Conservation (phyloP, 805 yeast species). For the Ogataea degrootiae region DNA sequence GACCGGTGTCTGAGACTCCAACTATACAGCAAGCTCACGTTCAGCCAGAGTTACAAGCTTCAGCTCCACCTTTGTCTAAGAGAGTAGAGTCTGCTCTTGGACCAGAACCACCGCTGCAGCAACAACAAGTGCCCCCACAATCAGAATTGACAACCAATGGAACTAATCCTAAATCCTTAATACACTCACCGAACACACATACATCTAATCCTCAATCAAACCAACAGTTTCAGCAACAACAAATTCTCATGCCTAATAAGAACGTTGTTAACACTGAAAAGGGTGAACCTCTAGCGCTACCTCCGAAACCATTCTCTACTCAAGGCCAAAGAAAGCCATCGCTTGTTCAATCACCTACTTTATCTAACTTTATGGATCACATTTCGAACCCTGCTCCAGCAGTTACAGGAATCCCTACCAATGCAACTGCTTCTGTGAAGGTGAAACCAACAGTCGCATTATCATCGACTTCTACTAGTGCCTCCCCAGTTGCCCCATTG, state of each 20-base stretch:
- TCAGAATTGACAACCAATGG: not conserved
- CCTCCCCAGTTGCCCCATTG: not conserved
- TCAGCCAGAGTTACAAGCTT: too few relatives aligned
- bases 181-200: not conserved
- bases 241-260: slow-evolving; percentile 17
- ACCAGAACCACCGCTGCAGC: slow-evolving; percentile 8
- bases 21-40: too few relatives aligned
- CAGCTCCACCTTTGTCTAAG: not conserved
- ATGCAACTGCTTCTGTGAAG: slow-evolving; percentile 4
- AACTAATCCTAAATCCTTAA: not conserved
- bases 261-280: slow-evolving; percentile 17
- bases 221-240: slow-evolving; percentile 4
- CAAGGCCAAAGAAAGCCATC: slow-evolving; percentile 7
- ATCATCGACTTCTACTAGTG: not conserved
- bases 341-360: slow-evolving; percentile 14
- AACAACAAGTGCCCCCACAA: slow-evolving; percentile 8
- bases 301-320: slow-evolving; percentile 19
- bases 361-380: slow-evolving; percentile 18
- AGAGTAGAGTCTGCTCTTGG: not conserved
- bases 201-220: not conserved
- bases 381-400: slow-evolving; percentile 7
- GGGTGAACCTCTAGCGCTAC: slow-evolving; percentile 13
- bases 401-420: slow-evolving; percentile 4
- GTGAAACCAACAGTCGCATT: not conserved
- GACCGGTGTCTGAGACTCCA: too few relatives aligned